These are phyloP conservation scores for Phialemonium atrogriseum DNA, from an alignment of 2,329 filamentous ascomycete species.

Conservation along the genomic window DNA sequence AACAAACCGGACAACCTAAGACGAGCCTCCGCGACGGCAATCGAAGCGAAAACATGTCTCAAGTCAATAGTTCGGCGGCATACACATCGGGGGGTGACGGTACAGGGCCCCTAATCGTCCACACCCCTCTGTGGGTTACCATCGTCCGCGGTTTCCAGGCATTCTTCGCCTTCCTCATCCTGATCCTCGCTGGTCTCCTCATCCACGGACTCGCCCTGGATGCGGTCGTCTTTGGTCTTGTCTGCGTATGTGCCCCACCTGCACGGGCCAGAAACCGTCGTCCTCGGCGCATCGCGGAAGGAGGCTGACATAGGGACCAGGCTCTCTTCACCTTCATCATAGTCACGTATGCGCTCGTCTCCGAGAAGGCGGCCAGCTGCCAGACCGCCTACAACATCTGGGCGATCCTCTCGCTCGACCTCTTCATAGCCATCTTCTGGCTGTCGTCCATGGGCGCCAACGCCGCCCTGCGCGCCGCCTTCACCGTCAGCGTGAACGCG, in stretches of 20 bases:
- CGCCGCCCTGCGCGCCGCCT: constrained; percentile 17
- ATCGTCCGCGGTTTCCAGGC: constrained; percentile 19
- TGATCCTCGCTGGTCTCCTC: constrained; percentile 16
- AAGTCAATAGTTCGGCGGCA: constrained; percentile 1
- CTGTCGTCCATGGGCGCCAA: constrained; percentile 22
- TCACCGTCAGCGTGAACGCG: constrained; percentile 12
- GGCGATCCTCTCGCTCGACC: constrained; percentile 21
- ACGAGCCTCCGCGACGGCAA: too few relatives aligned
- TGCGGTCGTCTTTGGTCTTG: constrained; percentile 17
- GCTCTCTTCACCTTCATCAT: constrained; percentile 19
- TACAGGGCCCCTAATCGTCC: constrained; percentile 11
- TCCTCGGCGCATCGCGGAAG: not conserved
- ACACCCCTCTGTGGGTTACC: constrained; percentile 16
- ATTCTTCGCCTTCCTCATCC: constrained; percentile 17
- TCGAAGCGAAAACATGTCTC: constrained; percentile 1
- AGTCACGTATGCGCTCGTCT: constrained; percentile 16
- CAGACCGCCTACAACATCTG: constrained; percentile 22
- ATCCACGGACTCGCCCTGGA: constrained; percentile 20
- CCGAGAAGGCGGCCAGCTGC: constrained; percentile 17
- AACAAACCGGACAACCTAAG: too few relatives aligned
- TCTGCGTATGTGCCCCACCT: constrained; percentile 16
- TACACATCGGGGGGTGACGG: constrained; percentile 3
- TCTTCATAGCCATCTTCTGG: constrained; percentile 23
- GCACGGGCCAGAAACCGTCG: not conserved
- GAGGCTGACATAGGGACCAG: constrained; percentile 7